phyloP scores from a whole-genome alignment of 345 rosid species.

The Gossypium longicalyx region DNA sequence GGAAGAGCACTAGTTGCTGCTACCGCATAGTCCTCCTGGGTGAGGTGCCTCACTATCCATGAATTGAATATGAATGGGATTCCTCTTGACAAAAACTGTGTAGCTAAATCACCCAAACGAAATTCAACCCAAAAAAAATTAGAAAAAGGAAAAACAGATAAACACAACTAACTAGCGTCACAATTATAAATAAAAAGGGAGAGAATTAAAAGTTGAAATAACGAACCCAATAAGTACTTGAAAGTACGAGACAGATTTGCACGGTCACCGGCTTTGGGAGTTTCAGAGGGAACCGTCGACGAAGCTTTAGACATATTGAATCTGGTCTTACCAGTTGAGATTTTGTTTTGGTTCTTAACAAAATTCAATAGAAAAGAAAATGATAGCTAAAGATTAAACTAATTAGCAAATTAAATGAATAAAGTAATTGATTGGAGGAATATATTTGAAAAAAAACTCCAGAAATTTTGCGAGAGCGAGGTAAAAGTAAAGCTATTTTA shows the following conservation, averaged over 20 bases:
- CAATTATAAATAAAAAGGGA: neutral
- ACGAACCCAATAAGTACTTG: conserved; percentile 54
- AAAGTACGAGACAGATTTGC: conserved; percentile 57
- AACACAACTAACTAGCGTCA: neutral
- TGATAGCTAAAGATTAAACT: neutral
- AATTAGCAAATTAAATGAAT: no score
- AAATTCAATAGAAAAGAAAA: neutral
- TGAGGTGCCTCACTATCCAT: conserved; percentile 82
- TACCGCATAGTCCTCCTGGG: conserved; percentile 79
- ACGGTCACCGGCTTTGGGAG: conserved; percentile 23
- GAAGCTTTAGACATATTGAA: conserved; percentile 3
- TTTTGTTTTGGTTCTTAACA: neutral
- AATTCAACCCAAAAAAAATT: neutral
- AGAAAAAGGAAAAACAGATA: neutral
- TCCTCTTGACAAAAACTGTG: conserved; percentile 81
- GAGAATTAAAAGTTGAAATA: conserved; percentile 7
- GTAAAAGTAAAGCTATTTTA: no score
- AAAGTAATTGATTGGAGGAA: neutral
- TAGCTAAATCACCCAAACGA: conserved; percentile 35
- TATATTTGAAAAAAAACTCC: neutral
- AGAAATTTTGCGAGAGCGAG: no score
- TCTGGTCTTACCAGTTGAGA: neutral
- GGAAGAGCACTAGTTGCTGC: neutral
- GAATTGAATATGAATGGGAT: conserved; percentile 84
- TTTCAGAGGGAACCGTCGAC: conserved; percentile 20